Base-by-base conservation (phyloP, 23 red algal species). In the Gracilaria vermiculophylla region DNA sequence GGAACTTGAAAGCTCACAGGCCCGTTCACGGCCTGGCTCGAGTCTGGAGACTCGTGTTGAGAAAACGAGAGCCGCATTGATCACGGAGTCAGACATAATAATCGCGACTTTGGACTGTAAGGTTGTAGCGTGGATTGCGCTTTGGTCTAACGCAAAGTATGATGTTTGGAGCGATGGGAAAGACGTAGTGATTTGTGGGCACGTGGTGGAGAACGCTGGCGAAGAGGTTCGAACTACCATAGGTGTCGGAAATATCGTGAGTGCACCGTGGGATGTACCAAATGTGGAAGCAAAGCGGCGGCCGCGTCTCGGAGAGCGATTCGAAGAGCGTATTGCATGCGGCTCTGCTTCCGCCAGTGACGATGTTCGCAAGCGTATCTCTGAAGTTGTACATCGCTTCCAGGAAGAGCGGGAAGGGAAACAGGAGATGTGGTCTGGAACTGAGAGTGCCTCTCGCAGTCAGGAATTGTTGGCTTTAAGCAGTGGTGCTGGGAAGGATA, bases 51-150 rank as follows among this genome's bases (percentile, higher is more conserved):
- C 74, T 5, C 70, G 91, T 41, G 49, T 74, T 6, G 91, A 94
- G 54, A 94, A 94, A 57, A 78, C 62, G 21, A 81, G 92, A n/a
- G 85, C 89, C 21, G 92, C 72, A 17, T 61, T 95, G 4, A 52
- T 90, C 29, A 82, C 83, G 2, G 61, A 73, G 14, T 62, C 52
- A 69, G 83, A 76, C 24, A 39, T 95, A 71, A 42, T 91, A 44
- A 47, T 95, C 15, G 85, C 62, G 1, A 95, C 85, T 10, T 25
- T 95, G 53, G 86, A 95, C 54, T 82, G 85, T 50, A 87, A 53
- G 16, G 23, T 95, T 54, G 85, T 95, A 8, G 40, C 80, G 11
- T 58, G 65, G 28, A 90, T 90, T 56, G n/a, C 86, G 20, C 41
- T 90, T 21, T 78, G 75, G 86, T 24, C 20, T 14, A 50, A 78